These are phyloP conservation scores for Yamagishiella unicocca DNA, from an alignment of 139 green algal genomes.

Conservation along the genomic window DNA sequence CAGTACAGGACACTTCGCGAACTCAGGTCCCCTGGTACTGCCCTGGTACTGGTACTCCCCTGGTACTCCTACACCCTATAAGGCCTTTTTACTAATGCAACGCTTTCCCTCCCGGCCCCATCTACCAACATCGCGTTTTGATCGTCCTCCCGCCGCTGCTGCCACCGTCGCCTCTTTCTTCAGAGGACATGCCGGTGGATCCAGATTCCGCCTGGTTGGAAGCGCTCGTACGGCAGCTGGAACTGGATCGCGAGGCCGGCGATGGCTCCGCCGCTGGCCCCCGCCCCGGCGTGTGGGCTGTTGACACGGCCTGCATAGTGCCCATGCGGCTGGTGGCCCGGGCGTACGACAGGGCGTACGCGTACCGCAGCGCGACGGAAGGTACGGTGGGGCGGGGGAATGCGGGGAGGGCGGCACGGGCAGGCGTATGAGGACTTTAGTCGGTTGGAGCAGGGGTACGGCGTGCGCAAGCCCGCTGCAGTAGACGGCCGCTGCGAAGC, in stretches of 20 bases:
- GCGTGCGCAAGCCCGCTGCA: too few relatives aligned
- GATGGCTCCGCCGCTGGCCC: background rate
- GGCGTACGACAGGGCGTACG: conserved; percentile 25
- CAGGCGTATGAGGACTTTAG: too few relatives aligned
- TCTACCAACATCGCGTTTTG: too few relatives aligned
- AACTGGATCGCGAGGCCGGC: background rate
- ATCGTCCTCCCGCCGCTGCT: background rate
- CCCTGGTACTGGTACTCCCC: too few relatives aligned
- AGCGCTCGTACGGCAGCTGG: background rate
- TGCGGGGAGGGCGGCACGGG: too few relatives aligned
- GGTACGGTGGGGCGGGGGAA: conserved; percentile 2
- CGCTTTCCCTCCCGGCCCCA: too few relatives aligned
- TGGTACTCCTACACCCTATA: too few relatives aligned
- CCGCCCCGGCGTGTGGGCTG: conserved; percentile 8
- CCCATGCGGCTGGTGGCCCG: conserved; percentile 6
- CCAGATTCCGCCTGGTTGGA: background rate
- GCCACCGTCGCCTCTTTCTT: background rate
- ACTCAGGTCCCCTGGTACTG: too few relatives aligned
- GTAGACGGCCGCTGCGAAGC: too few relatives aligned
- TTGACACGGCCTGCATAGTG: conserved; percentile 32
- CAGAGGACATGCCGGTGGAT: conserved; percentile 46
- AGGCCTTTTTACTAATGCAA: too few relatives aligned
- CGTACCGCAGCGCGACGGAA: conserved; percentile 25
- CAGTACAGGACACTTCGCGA: too few relatives aligned
- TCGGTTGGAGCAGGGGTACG: too few relatives aligned